phyloP scores from a whole-genome alignment of 1,284 basidiomycete species.

The Apiotrichum akiyoshidainum region DNA sequence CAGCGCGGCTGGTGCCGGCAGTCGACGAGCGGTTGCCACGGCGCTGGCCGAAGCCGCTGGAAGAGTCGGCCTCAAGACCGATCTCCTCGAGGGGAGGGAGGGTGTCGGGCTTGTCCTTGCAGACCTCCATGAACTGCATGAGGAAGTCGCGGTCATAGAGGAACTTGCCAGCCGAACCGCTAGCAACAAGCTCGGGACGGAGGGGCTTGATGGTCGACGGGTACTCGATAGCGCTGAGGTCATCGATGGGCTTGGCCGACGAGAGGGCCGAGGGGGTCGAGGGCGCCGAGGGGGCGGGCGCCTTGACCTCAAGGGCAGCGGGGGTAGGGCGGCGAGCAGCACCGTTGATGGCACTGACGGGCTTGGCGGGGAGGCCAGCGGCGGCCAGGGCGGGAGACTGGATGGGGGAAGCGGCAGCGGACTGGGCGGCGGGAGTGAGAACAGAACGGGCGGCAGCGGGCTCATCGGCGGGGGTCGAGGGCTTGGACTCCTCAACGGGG shows the following conservation, averaged over 20 bases:
- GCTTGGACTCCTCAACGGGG: conserved; percentile 47
- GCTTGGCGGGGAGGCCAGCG: conserved; percentile 49
- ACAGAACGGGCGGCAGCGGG: conserved; percentile 36
- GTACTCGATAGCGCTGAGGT: conserved; percentile 74
- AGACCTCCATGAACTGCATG: conserved; percentile 92
- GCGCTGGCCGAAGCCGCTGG: conserved; percentile 51
- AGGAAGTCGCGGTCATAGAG: conserved; percentile 98
- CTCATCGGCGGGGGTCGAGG: conserved; percentile 54
- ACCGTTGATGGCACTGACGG: conserved; percentile 38
- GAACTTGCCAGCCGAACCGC: conserved; percentile 81
- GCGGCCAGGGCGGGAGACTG: conserved; percentile 44
- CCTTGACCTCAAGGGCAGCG: conserved; percentile 66
- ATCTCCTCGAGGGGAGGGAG: conserved; percentile 87
- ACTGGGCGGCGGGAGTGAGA: conserved; percentile 30
- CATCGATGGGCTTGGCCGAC: conserved; percentile 75
- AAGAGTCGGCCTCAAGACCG: conserved; percentile 72
- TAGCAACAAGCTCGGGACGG: conserved; percentile 75
- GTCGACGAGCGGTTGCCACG: conserved; percentile 26
- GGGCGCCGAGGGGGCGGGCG: conserved; percentile 21
- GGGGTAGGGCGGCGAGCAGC: conserved; percentile 52
- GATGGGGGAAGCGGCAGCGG: conserved; percentile 35
- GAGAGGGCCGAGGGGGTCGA: conserved; percentile 61
- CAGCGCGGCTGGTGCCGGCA: conserved; percentile 14
- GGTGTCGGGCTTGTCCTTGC: conserved; percentile 88
- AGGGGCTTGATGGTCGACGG: conserved; percentile 82